phyloP scores from a whole-genome alignment of 306 rosid species.

The Abrus precatorius region DNA sequence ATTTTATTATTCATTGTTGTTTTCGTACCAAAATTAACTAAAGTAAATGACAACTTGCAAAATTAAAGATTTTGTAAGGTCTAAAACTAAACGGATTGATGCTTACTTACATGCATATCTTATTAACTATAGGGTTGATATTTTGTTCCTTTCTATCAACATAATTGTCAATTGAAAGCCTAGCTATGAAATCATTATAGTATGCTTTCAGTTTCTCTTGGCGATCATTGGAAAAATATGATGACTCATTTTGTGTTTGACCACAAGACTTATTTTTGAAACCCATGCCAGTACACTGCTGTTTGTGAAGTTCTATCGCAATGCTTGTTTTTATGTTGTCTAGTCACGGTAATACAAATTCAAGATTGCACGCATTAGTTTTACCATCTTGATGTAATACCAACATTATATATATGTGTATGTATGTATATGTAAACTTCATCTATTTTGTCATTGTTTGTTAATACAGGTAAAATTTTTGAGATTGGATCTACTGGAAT shows the following conservation, averaged over 20 bases:
- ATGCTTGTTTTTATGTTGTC: conserved; percentile 28
- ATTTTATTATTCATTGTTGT: too few species aligned
- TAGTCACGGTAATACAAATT: conserved; percentile 1
- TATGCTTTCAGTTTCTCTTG: background rate
- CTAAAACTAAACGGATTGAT: too few species aligned
- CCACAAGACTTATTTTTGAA: background rate
- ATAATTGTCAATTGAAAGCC: background rate
- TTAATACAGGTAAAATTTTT: conserved; percentile 75
- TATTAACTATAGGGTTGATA: background rate
- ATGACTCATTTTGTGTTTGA: background rate
- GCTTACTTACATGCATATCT: background rate
- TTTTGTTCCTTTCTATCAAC: background rate
- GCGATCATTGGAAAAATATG: background rate
- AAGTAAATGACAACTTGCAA: too few species aligned
- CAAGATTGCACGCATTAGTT: background rate
- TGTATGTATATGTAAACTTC: conserved; percentile 9
- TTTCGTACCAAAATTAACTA: too few species aligned
- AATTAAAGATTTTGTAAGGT: too few species aligned
- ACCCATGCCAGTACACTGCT: background rate
- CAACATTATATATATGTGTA: background rate
- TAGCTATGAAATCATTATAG: background rate
- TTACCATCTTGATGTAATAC: background rate
- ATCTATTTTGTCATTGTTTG: conserved; percentile 24
- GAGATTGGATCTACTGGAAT: conserved; percentile 98
- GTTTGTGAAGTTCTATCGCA: conserved; percentile 16